Conservation (phyloP, 176 grass and related monocot genomes). For the Phragmites australis region DNA sequence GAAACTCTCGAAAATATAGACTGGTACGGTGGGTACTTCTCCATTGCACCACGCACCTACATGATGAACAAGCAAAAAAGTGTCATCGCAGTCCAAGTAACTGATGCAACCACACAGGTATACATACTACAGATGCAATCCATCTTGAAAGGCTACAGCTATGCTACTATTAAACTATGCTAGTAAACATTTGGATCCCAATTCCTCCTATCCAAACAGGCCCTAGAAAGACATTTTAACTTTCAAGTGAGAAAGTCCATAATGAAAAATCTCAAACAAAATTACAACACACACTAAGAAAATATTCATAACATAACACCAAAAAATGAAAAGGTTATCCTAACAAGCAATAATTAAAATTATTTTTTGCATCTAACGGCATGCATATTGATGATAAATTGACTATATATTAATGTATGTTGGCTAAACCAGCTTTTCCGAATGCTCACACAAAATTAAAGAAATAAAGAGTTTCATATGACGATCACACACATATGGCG, state of each 20-base stretch:
- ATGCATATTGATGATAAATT: background rate
- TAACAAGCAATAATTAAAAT: background rate
- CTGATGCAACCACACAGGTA: background rate
- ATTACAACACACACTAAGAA: background rate
- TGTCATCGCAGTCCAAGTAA: slow-evolving; percentile 2
- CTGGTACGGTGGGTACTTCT: slow-evolving; percentile 96
- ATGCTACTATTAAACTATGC: background rate
- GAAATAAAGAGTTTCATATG: background rate
- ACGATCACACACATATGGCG: background rate
- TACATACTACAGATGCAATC: background rate
- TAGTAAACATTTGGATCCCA: background rate
- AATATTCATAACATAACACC: background rate
- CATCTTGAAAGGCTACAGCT: slow-evolving; percentile 14
- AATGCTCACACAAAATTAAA: slow-evolving; percentile 3
- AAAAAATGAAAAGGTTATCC: background rate
- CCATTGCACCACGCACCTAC: slow-evolving; percentile 89
- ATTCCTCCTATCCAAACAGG: background rate
- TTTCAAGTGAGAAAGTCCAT: background rate
- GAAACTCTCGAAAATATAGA: slow-evolving; percentile 85
- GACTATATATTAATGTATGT: background rate
- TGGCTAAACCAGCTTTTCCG: slow-evolving; percentile 10
- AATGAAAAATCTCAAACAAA: slow-evolving; percentile 1
- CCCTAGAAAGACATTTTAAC: background rate
- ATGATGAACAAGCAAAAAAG: slow-evolving; percentile 19
- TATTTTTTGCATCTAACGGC: background rate